These are phyloP conservation scores for Thermochaetoides dissita DNA, from an alignment of 2,329 filamentous ascomycete species.

Conservation along the genomic window DNA sequence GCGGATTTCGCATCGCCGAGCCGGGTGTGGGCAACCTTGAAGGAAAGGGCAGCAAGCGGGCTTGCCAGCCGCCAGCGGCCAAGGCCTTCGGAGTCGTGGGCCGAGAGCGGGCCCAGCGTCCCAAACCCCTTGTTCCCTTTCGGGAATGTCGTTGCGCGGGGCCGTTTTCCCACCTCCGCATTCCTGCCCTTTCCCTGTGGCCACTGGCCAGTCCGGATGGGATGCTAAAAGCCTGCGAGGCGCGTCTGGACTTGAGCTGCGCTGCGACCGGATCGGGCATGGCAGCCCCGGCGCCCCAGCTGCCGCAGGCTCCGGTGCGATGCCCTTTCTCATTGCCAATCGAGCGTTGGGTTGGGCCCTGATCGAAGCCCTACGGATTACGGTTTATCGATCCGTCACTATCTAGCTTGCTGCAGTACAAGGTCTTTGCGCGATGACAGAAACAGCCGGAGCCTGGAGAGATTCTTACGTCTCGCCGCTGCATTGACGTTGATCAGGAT, in stretches of 20 bases:
- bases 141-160: slow-evolving; percentile 17
- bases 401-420: no score
- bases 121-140: slow-evolving; percentile 13
- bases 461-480: no score
- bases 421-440: no score
- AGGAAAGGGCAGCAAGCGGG: no score
- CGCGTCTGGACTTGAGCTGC: slow-evolving; percentile 6
- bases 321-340: no score
- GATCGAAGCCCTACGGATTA: no score
- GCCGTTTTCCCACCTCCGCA: slow-evolving; percentile 16
- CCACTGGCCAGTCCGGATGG: no score
- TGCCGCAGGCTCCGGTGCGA: no score
- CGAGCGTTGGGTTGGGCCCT: no score
- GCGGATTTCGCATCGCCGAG: slow-evolving; percentile 4
- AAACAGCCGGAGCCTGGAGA: no score
- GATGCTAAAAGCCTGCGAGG: neutral
- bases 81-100: slow-evolving; percentile 9
- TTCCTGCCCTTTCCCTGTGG: neutral
- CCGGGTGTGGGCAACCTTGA: slow-evolving; percentile 1
- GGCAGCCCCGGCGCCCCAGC: slow-evolving; percentile 2
- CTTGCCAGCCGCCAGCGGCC: neutral
- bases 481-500: no score
- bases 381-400: no score
- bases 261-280: slow-evolving; percentile 14
- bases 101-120: slow-evolving; percentile 12